Evolutionary conservation across 164 flowering plant genomes (phyloP).

Genomic region (Annona cherimola): DNA sequence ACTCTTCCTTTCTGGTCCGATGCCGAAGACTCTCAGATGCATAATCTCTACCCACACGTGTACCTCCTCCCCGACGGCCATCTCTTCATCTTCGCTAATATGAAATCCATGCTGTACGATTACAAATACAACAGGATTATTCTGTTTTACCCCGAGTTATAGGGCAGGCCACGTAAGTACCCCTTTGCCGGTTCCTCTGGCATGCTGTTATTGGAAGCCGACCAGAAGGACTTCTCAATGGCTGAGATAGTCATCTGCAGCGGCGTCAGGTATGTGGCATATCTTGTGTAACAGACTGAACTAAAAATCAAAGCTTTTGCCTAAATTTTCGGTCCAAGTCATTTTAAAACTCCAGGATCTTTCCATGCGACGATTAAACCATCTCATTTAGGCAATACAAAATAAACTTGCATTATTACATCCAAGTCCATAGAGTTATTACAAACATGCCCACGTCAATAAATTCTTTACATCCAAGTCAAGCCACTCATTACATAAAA

Average conservation of each 20-base stretch:
- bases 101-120: conserved; percentile 54
- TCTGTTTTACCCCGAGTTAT: conserved; percentile 45
- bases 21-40: conserved; percentile 58
- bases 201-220: conserved; percentile 50
- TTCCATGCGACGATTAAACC: too few species aligned
- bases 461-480: too few species aligned
- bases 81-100: conserved; percentile 80
- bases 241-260: conserved; percentile 82
- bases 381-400: too few species aligned
- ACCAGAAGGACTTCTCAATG: conserved; percentile 36
- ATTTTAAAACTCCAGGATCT: too few species aligned
- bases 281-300: too few species aligned
- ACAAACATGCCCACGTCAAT: too few species aligned
- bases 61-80: conserved; percentile 76
- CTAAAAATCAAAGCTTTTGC: too few species aligned
- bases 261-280: conserved; percentile 70
- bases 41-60: conserved; percentile 83
- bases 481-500: too few species aligned
- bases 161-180: conserved; percentile 79
- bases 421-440: too few species aligned
- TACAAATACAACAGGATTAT: conserved; percentile 25
- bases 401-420: too few species aligned
- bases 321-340: too few species aligned
- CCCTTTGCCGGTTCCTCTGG: conserved; percentile 86
- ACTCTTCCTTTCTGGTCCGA: conserved; percentile 53